Evolutionary conservation across 2,329 filamentous ascomycete genomes (phyloP).

Genomic region (Pseudocercospora fuligena): DNA sequence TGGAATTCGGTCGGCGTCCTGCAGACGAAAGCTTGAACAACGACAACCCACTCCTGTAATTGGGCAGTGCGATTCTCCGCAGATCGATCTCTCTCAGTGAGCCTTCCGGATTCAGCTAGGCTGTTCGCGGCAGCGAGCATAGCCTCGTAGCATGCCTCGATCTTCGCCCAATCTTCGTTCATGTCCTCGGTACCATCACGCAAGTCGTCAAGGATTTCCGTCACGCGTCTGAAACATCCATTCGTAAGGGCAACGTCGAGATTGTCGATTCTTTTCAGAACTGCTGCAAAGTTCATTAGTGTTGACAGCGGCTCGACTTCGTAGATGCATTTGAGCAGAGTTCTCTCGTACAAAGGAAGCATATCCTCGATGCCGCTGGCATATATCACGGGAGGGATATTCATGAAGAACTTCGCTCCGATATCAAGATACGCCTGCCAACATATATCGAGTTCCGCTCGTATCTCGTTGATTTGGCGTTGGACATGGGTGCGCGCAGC

Average conservation of each 20-base stretch:
- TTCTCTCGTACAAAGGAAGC: not conserved
- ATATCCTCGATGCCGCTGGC: constrained; percentile 3
- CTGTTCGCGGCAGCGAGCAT: not conserved
- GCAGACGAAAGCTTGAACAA: not conserved
- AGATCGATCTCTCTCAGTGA: not conserved
- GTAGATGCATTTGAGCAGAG: not conserved
- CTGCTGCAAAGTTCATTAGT: not conserved
- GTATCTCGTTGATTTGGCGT: not conserved
- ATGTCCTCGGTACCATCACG: not conserved
- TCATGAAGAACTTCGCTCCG: not conserved
- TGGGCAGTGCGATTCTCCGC: not conserved
- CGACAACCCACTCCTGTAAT: not conserved
- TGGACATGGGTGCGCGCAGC: not conserved
- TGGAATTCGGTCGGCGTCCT: not conserved
- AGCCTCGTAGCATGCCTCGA: not conserved
- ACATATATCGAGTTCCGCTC: not conserved
- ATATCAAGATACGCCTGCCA: constrained; percentile 1
- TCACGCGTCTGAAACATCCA: not conserved
- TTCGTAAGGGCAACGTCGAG: not conserved
- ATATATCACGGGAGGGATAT: not conserved
- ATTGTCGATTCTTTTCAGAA: not conserved
- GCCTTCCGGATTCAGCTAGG: not conserved
- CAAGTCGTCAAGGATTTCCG: not conserved
- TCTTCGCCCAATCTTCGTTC: not conserved
- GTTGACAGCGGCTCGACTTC: not conserved